Conservation (phyloP, 2,329 filamentous ascomycete species). For the Huntiella savannae region DNA sequence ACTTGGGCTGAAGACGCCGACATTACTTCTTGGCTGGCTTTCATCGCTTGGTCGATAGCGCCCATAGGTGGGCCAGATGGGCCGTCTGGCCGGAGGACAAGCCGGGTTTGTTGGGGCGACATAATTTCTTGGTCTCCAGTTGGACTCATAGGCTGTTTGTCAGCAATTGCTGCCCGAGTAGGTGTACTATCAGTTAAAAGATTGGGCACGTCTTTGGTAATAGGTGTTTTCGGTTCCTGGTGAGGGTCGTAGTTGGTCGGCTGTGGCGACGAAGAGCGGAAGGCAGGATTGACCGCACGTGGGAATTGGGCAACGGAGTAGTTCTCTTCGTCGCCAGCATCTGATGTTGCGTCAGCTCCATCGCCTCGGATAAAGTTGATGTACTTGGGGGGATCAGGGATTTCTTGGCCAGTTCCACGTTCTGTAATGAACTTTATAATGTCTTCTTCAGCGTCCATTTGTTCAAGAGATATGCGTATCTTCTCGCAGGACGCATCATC, state of each 20-base stretch:
- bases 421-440: constrained; percentile 78
- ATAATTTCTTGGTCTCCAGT: not conserved
- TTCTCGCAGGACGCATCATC: constrained; percentile 96
- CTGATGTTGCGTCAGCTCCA: constrained; percentile 59
- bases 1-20: not conserved
- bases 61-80: not conserved
- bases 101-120: not conserved
- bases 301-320: constrained; percentile 96
- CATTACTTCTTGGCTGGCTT: not conserved
- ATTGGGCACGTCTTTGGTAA: constrained; percentile 27
- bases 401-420: constrained; percentile 83
- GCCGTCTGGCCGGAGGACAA: constrained; percentile 2
- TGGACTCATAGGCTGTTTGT: not conserved
- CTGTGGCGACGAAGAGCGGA: constrained; percentile 87
- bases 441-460: constrained; percentile 93
- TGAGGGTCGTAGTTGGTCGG: constrained; percentile 86
- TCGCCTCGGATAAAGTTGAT: constrained; percentile 97
- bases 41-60: not conserved
- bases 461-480: constrained; percentile 77
- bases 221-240: constrained; percentile 59
- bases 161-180: not conserved
- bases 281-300: constrained; percentile 84
- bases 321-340: constrained; percentile 65
- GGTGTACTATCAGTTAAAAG: constrained; percentile 1
- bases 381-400: constrained; percentile 89